Percentiles rank a stretch among this genome's conserved stretches.
Evolutionary conservation across 352 stramenopile genomes (phyloP).

Genomic region (Nothophytophthora sp.): DNA sequence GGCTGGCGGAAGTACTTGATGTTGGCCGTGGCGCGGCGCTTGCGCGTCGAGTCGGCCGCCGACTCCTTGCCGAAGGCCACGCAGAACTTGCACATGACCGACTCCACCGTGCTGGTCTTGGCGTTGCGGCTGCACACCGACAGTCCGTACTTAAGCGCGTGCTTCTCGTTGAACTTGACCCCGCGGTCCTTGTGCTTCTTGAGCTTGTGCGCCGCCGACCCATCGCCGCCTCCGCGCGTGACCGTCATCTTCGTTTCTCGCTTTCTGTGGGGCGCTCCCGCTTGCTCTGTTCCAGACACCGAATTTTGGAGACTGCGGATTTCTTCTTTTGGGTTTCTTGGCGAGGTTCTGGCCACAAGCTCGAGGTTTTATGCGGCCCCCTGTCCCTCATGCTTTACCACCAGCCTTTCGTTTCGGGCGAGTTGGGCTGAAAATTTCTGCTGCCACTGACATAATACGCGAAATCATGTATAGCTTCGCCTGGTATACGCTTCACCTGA

Average conservation of each 20-base stretch:
- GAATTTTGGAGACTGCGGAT: slow-evolving; percentile 3
- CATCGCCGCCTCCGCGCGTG: slow-evolving; percentile 10
- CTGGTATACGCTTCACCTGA: too few relatives aligned
- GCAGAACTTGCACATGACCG: slow-evolving; percentile 80
- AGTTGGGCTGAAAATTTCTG: too few relatives aligned
- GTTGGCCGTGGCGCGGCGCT: slow-evolving; percentile 63
- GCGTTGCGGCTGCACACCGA: slow-evolving; percentile 61
- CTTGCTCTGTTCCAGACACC: not conserved
- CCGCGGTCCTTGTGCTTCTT: slow-evolving; percentile 66
- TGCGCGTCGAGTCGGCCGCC: slow-evolving; percentile 46
- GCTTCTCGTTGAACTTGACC: slow-evolving; percentile 68
- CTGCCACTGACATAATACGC: not conserved
- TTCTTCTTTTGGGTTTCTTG: slow-evolving; percentile 7
- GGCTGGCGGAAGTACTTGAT: slow-evolving; percentile 77
- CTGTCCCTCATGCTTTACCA: too few relatives aligned
- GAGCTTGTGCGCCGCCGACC: slow-evolving; percentile 21
- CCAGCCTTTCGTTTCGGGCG: too few relatives aligned
- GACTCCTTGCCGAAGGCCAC: slow-evolving; percentile 71
- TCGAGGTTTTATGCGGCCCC: not conserved
- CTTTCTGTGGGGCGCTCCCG: not conserved
- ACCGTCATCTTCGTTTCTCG: slow-evolving; percentile 18
- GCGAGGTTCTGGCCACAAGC: too few relatives aligned
- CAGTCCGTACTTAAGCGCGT: slow-evolving; percentile 70
- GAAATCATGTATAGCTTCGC: too few relatives aligned
- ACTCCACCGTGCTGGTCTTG: slow-evolving; percentile 51